Percentiles rank a stretch among this genome's conserved stretches.
Evolutionary conservation across 768 basidiomycete species (phyloP).

Genomic region (Termitomyces heimii): DNA sequence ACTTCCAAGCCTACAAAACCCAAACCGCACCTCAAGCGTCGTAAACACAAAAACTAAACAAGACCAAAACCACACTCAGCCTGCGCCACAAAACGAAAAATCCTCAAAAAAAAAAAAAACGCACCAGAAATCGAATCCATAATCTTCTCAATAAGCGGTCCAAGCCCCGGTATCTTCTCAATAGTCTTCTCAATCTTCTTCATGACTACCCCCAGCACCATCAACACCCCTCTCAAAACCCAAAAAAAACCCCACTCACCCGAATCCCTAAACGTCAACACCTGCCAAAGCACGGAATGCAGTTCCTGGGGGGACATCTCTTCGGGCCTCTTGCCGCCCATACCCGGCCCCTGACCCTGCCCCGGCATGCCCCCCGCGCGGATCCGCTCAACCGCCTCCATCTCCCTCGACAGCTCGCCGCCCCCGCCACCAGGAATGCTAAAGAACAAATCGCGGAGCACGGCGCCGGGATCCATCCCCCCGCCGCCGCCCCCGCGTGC

Average conservation of each 20-base stretch:
- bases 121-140: conserved; percentile 63
- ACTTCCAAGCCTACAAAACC: no score
- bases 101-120: conserved; percentile 16
- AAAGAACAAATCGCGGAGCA: conserved; percentile 56
- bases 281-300: conserved; percentile 78
- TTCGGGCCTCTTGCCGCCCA: conserved; percentile 62
- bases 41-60: conserved; percentile 71
- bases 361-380: conserved; percentile 44
- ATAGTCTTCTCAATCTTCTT: conserved; percentile 71
- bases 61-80: neutral
- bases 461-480: conserved; percentile 26
- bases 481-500: conserved; percentile 12
- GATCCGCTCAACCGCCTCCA: conserved; percentile 69
- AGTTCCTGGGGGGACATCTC: conserved; percentile 89
- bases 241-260: conserved; percentile 29
- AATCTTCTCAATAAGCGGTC: conserved; percentile 70
- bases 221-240: neutral
- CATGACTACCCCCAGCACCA: conserved; percentile 33
- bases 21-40: conserved; percentile 66
- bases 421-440: conserved; percentile 58
- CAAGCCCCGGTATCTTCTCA: conserved; percentile 84
- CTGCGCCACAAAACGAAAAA: neutral
- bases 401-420: conserved; percentile 61
- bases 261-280: conserved; percentile 79
- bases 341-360: neutral